These are phyloP conservation scores for Plasmodium gaboni DNA, from an alignment of 169 alveolate species.

Conservation along the genomic window DNA sequence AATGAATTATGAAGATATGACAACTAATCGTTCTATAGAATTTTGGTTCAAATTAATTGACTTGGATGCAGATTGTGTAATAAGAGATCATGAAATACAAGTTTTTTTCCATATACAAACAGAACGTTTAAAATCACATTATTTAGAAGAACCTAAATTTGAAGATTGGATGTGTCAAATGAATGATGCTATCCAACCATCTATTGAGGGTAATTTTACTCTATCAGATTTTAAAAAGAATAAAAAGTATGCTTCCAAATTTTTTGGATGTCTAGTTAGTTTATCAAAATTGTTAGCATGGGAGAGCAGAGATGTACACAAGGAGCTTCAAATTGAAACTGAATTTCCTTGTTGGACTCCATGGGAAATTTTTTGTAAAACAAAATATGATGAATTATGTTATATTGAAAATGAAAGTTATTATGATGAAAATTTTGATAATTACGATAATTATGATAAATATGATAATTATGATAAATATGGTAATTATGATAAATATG, in stretches of 20 bases:
- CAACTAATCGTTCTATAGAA: slow-evolving; percentile 56
- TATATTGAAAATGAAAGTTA: slow-evolving; percentile 69
- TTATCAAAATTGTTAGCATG: slow-evolving; percentile 73
- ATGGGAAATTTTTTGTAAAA: slow-evolving; percentile 73
- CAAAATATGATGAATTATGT: slow-evolving; percentile 68
- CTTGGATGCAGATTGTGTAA: slow-evolving; percentile 72
- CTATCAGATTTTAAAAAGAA: slow-evolving; percentile 69
- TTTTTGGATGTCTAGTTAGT: slow-evolving; percentile 74
- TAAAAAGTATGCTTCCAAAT: slow-evolving; percentile 69
- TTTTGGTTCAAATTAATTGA: slow-evolving; percentile 75
- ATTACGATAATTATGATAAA: slow-evolving; percentile 12
- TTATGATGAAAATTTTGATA: slow-evolving; percentile 55
- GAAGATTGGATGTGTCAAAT: slow-evolving; percentile 77
- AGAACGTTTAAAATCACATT: slow-evolving; percentile 73
- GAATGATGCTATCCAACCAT: slow-evolving; percentile 76
- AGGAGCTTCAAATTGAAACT: slow-evolving; percentile 73
- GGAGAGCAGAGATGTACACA: slow-evolving; percentile 76
- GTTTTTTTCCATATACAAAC: slow-evolving; percentile 72
- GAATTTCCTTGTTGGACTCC: slow-evolving; percentile 69
- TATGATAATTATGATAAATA: neutral
- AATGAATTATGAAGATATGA: slow-evolving; percentile 76
- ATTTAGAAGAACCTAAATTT: slow-evolving; percentile 77
- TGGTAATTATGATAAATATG: too few relatives aligned
- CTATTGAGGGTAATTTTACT: slow-evolving; percentile 69
- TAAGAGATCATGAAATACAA: slow-evolving; percentile 75